Base-by-base conservation (phyloP, 306 rosid species). In the Delonix regia region DNA sequence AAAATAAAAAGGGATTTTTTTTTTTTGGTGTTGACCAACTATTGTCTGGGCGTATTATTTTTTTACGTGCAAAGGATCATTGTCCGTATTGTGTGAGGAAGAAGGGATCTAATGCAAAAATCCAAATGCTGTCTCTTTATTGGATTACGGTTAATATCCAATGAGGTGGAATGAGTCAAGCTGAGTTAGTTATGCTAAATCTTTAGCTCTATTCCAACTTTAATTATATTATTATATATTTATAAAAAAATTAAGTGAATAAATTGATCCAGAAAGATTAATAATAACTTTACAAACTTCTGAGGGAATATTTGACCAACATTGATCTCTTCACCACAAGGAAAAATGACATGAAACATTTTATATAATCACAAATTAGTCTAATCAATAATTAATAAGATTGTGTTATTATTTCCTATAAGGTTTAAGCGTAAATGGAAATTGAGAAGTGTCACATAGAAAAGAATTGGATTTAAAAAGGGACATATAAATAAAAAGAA, bases 91-190 rank as follows among this genome's bases (percentile, higher is more conserved):
- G 15, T 14, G 1, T 44, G 48, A 44, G 48, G 48, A 44, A 6
- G 48, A 44, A 44, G 36, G 52, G 75, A 4, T 19, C 3, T 49
- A 24, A 53, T 53, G 25, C 68, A 55, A 77, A 45, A 55, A 2
- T 22, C 47, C 66, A 66, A 38, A 67, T 77, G 75, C 81, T 59
- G 75, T 45, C 75, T 27, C 11, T 47, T 47, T 70, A 5, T 41
- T 69, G 57, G 6, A 48, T 15, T 34, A 9, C 5, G 0, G n/a
- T 62, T 33, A 16, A 33, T 11, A 33, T n/a, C 28, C 2, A 10
- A 3, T 4, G n/a, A n/a, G 30, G n/a, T 38, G 49, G 71, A 65
- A 64, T 10, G 49, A 38, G 28, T 64, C 30, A 64, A 39, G 28
- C 51, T 21, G 48, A 62, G 18, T 4, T 65, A 10, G 19, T 65